Evolutionary conservation across 2,329 filamentous ascomycete genomes (phyloP), one percentile per base, ranked within the genome.

Genomic region (Penicillium sp.): DNA sequence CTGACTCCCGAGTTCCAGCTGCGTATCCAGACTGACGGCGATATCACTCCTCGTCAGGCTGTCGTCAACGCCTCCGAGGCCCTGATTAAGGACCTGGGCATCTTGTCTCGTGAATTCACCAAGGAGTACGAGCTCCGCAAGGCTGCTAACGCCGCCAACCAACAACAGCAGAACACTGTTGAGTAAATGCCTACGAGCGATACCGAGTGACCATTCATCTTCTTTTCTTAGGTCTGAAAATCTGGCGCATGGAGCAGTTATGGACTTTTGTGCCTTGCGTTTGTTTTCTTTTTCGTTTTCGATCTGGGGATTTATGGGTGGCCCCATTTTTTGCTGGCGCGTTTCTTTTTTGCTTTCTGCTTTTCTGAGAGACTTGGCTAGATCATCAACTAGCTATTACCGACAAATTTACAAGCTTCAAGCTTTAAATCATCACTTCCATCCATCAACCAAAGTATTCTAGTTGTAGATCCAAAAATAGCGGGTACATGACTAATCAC

Each of bases 11-110:
- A 78, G 55, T 86, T 90, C 72, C 79, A 86, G 65, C 80, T 99
- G 57, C 90, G 94, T 55, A 84, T 99, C 56, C 91, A 96, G 76
- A 99, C 94, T 5, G 91, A 97, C 71, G 94, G 94, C 57, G 84
- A 84, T 25, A 83, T 96, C 61, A 89, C 88, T 1, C 91, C 94
- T n/a, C 92, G 92, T 65, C 90, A 96, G 65, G 91, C 92, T 1
- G 81, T 99, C 38, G 80, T 94, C 53, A 83, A 87, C 49, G 87
- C 88, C 40, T 96, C 90, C 77, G 86, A 89, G 73, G 88, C 91
- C 63, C 82, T 97, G 43, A 89, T 99, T 60, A 83, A 86, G 56
- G 88, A 95, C 62, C 84, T 96, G 53, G 88, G 88, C 53, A 87
- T 86, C 61, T 80, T 99, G 56, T 88, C 88, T 60, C 86, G 90